Evolutionary conservation across 2,329 filamentous ascomycete genomes (phyloP), one percentile per base, ranked within the genome.

Genomic region (Fusarium albosuccineum): DNA sequence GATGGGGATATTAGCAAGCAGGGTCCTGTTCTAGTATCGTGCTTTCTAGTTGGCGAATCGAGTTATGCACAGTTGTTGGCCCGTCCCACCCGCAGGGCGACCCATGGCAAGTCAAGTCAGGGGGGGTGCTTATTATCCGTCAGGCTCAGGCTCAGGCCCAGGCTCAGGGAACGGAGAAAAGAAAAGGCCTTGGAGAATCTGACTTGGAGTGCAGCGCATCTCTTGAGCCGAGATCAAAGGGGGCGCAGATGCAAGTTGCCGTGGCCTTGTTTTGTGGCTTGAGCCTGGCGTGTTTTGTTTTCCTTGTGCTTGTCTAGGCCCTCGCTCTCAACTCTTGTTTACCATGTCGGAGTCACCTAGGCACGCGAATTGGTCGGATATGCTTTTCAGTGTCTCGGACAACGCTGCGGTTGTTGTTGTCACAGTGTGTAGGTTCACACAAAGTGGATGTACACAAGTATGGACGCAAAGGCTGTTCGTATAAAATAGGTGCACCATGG

Each of bases 1-100:
- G 44, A 41, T 42, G 44, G 56, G 44, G 67, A 70, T 67, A 70
- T 70, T 62, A 52, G 46, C 53, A 57, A 46, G 22, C 60, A 68
- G 50, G 66, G 66, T 29, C 45, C 48, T 29, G 53, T 66, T 66
- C 59, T 64, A 62, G 49, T 11, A 68, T 68, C 65, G 53, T 56
- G 61, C 58, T 34, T 64, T 56, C 58, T 59, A 45, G 48, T 53
- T 26, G 54, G 53, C 22, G 22, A 22, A 5, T 33, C 26, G 22
- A 53, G 51, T 51, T 48, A 53, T 62, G 44, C 45, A 41, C 16
- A 52, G 48, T 36, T 30, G 48, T 36, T 30, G 61, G 54, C 37
- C 57, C 62, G 66, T 68, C 62, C 66, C 66, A 68, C 62, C 58
- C 57, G 66, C 50, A 53, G 29, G 17, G 45, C 42, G 30, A 34